Percentiles rank a stretch among this genome's conserved stretches.
These are phyloP conservation scores for Cicer pinnatifidum DNA, from an alignment of 306 rosid genomes.

Conservation along the genomic window DNA sequence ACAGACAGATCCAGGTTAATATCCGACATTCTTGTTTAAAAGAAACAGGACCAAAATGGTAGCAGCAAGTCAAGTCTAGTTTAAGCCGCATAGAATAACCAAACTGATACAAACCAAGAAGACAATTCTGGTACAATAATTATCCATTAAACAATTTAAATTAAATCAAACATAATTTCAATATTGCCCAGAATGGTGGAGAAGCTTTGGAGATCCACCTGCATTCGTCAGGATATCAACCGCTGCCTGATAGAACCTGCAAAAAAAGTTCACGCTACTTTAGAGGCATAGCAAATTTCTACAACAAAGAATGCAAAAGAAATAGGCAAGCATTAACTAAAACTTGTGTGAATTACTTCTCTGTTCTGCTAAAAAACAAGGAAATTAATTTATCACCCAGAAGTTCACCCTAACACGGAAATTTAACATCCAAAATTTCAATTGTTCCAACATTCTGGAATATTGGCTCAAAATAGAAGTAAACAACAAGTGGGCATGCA, in stretches of 20 bases:
- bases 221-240: conserved; percentile 43
- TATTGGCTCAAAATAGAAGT: not conserved
- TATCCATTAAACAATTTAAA: conserved; percentile 41
- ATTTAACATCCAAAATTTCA: not conserved
- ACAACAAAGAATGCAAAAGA: not conserved
- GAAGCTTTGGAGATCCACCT: conserved; percentile 1
- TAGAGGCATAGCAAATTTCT: not conserved
- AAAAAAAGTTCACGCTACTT: conserved; percentile 29
- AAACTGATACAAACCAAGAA: conserved; percentile 29
- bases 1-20: conserved; percentile 5
- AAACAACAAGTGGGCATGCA: not conserved
- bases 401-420: not conserved
- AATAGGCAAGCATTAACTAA: not conserved
- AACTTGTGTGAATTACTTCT: conserved; percentile 6
- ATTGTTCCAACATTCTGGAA: not conserved
- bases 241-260: conserved; percentile 73
- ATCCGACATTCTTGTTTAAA: conserved; percentile 32
- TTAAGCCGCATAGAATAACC: conserved; percentile 29
- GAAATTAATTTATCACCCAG: not conserved
- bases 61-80: conserved; percentile 18
- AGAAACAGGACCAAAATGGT: conserved; percentile 22
- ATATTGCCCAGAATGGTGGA: conserved; percentile 15
- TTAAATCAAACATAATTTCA: conserved; percentile 14
- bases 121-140: conserved; percentile 35
- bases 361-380: not conserved